Evolutionary conservation across 1,284 basidiomycete genomes (phyloP).

Genomic region (Cutaneotrichosporon daszewskae): DNA sequence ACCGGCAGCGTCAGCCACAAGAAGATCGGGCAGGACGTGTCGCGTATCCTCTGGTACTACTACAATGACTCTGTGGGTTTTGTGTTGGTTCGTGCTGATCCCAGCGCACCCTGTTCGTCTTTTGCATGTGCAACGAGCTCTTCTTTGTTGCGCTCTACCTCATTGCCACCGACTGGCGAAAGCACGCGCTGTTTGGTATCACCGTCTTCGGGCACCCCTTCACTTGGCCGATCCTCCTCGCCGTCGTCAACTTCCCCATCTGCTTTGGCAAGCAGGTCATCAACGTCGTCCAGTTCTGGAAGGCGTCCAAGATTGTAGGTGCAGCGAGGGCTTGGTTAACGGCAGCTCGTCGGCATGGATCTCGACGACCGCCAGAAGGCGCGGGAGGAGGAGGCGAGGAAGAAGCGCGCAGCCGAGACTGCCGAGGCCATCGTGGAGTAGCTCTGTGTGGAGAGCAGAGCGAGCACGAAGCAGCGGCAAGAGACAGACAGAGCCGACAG

Average conservation of each 20-base stretch:
- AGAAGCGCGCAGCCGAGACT: background rate
- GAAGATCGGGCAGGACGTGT: conserved; percentile 81
- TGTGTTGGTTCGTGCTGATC: too few relatives aligned
- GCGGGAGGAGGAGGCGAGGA: conserved; percentile 45
- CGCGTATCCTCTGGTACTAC: conserved; percentile 84
- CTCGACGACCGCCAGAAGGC: conserved; percentile 71
- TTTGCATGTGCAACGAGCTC: conserved; percentile 95
- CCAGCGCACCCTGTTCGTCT: conserved; percentile 77
- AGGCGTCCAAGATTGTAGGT: conserved; percentile 79
- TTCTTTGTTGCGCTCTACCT: conserved; percentile 97
- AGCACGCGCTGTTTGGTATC: conserved; percentile 24
- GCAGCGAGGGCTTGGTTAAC: background rate
- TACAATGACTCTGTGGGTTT: too few relatives aligned
- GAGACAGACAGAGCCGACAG: too few relatives aligned
- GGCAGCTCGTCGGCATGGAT: conserved; percentile 73
- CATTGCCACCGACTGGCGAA: conserved; percentile 71
- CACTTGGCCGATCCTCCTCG: conserved; percentile 79
- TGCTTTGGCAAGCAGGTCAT: conserved; percentile 85
- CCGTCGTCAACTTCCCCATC: conserved; percentile 62
- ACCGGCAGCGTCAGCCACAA: conserved; percentile 94
- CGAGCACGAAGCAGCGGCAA: too few relatives aligned
- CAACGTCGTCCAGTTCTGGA: conserved; percentile 97
- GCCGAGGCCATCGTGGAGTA: background rate
- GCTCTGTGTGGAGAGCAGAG: background rate
- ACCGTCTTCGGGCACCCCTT: conserved; percentile 31